Base-by-base conservation (phyloP, 2,329 filamentous ascomycete genomes). In the Daldinia sp. region DNA sequence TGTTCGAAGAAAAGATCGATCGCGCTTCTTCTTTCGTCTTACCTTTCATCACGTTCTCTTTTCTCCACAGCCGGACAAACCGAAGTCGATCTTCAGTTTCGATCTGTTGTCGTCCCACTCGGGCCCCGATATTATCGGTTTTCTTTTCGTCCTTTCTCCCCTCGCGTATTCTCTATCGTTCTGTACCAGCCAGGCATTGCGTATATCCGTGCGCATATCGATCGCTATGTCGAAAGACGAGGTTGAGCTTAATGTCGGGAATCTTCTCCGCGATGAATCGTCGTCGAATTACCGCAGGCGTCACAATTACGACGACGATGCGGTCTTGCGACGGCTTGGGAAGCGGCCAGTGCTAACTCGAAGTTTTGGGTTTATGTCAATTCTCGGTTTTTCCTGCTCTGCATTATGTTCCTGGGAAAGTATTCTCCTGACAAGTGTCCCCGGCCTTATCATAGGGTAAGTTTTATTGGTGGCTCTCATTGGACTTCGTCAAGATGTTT, bases 341-440 rank as follows among this genome's bases (percentile, higher is more conserved):
- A 73, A 73, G 26, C 67, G 65, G 2, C 69, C 71, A 2, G 30
- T 67, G 1, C 55, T 70, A 12, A 69, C 56, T 9, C 72, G 71
- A 12, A 69, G 67, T 23, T 72, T 74, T 50, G 70, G 72, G 2
- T 73, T 74, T 37, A 71, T 74, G 70, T 73, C 73, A 7, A 74
- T 73, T 41, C 65, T 75, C 10, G 73, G 72, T 2, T 58, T 75
- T 20, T 72, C 73, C 18, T 73, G 73, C 46, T 68, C 72, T 5
- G 60, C 72, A 15, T 41, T 74, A 35, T 61, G 57, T 6, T 71
- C 86, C 0, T 88, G 86, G 86, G 86, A 88, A 74, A 80, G 82
- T 41, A 78, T 81, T 2, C 74, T 86, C 41, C 77, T 82, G 65
- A 80, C 79, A 0, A 77, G 78, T 4, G 73, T 78, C 2, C 79